Percentiles rank a stretch among this genome's conserved stretches.
phyloP scores from a whole-genome alignment of 441 rosid genomes.

The Adansonia rubrostipa region DNA sequence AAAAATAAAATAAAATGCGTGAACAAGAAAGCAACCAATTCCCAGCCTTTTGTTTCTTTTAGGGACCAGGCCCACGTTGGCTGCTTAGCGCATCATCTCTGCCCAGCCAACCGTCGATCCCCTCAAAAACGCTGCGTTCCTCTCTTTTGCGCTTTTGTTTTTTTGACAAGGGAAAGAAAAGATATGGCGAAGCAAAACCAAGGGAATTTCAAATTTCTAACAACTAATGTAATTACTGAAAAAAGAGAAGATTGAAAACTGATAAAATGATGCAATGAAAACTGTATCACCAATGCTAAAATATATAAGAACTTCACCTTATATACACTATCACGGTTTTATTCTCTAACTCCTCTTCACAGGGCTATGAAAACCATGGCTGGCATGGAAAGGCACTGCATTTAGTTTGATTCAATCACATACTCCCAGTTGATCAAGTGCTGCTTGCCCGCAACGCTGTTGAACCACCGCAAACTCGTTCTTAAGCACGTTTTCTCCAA shows the following conservation, averaged over 20 bases:
- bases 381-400: slow-evolving; percentile 47
- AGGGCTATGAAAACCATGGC: slow-evolving; percentile 61
- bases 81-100: neutral
- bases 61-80: slow-evolving; percentile 16
- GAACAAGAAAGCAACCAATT: slow-evolving; percentile 17
- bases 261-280: too few relatives aligned
- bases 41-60: slow-evolving; percentile 5
- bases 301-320: too few relatives aligned
- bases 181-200: too few relatives aligned
- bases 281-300: too few relatives aligned
- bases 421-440: slow-evolving; percentile 65
- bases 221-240: too few relatives aligned
- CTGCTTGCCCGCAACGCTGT: slow-evolving; percentile 55
- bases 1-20: neutral
- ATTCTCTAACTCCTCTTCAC: slow-evolving; percentile 32
- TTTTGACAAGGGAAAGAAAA: too few relatives aligned
- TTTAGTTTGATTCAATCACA: slow-evolving; percentile 56
- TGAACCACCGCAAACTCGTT: slow-evolving; percentile 49
- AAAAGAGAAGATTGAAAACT: too few relatives aligned
- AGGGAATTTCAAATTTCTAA: too few relatives aligned
- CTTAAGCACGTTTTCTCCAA: slow-evolving; percentile 54
- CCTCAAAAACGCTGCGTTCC: neutral
- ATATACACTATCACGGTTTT: too few relatives aligned
- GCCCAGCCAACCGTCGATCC: slow-evolving; percentile 15
- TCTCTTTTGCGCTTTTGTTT: neutral